Conservation (phyloP, 257 asterid species). For the Capsicum chinense region DNA sequence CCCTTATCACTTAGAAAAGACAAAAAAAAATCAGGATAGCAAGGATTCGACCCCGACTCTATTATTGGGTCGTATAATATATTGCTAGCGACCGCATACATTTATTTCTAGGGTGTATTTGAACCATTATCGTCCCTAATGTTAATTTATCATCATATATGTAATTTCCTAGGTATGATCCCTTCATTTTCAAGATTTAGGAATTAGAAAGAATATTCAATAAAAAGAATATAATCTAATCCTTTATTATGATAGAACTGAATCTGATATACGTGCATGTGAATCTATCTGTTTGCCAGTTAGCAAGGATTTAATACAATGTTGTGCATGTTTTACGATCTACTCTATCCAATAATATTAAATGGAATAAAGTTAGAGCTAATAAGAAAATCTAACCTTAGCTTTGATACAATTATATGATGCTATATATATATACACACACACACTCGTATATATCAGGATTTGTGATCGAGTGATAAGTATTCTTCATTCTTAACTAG, state of each 20-base stretch:
- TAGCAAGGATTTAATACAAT: conserved; percentile 68
- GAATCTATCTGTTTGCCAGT: conserved; percentile 55
- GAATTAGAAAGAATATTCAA: neutral
- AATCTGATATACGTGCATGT: conserved; percentile 48
- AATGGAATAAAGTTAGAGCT: neutral
- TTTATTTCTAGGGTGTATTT: too few species aligned
- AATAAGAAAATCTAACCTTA: neutral
- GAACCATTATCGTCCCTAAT: neutral
- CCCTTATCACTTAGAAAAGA: too few species aligned
- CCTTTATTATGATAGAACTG: conserved; percentile 31
- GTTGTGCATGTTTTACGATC: conserved; percentile 79
- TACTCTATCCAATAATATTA: neutral
- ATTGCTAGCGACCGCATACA: too few species aligned
- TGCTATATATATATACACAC: neutral
- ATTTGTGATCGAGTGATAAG: too few species aligned
- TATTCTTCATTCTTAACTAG: too few species aligned
- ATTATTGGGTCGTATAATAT: too few species aligned
- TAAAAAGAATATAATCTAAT: neutral
- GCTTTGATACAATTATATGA: neutral
- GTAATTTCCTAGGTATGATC: neutral
- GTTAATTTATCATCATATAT: neutral
- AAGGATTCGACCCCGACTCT: too few species aligned
- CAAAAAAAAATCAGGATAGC: too few species aligned
- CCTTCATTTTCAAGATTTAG: neutral
- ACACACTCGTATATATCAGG: too few species aligned